Evolutionary conservation across 768 basidiomycete species (phyloP).

Genomic region (Leucosporidium yakuticum): DNA sequence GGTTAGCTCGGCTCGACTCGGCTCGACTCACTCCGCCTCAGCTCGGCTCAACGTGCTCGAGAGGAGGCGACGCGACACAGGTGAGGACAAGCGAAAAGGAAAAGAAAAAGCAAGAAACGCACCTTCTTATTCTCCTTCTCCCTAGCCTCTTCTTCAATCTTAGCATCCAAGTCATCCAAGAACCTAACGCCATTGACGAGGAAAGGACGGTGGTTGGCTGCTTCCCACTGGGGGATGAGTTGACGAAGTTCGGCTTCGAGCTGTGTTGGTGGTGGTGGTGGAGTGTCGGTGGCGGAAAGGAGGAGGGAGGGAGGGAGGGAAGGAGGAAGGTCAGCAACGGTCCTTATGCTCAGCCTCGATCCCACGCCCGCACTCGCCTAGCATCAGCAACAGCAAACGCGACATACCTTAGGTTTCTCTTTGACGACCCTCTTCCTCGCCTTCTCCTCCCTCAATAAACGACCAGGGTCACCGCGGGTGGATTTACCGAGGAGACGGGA

Average conservation of each 20-base stretch:
- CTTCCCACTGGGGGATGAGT: slow-evolving; percentile 80
- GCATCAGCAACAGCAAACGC: too few relatives aligned
- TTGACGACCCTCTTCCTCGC: slow-evolving; percentile 88
- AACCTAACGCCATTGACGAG: slow-evolving; percentile 78
- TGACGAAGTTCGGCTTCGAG: slow-evolving; percentile 78
- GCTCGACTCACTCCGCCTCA: not conserved
- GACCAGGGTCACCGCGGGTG: slow-evolving; percentile 66
- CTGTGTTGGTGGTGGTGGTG: slow-evolving; percentile 51
- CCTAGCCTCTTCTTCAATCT: slow-evolving; percentile 57
- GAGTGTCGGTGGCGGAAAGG: slow-evolving; percentile 3
- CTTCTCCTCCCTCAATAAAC: slow-evolving; percentile 88
- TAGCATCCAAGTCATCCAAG: slow-evolving; percentile 68
- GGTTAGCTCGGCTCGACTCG: not conserved
- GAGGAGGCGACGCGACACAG: too few relatives aligned
- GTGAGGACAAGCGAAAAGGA: not conserved
- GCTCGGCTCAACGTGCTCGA: not conserved
- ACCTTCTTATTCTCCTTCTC: slow-evolving; percentile 57
- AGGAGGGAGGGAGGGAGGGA: not conserved
- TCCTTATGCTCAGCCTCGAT: too few relatives aligned
- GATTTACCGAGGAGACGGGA: slow-evolving; percentile 71
- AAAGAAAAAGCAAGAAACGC: not conserved
- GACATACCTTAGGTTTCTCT: slow-evolving; percentile 84
- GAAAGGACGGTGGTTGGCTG: slow-evolving; percentile 64
- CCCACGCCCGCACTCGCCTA: too few relatives aligned
- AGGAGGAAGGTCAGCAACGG: not conserved